Evolutionary conservation across 108 stramenopile species (phyloP).

Genomic region (Pseudonitzschia delicatissima): DNA sequence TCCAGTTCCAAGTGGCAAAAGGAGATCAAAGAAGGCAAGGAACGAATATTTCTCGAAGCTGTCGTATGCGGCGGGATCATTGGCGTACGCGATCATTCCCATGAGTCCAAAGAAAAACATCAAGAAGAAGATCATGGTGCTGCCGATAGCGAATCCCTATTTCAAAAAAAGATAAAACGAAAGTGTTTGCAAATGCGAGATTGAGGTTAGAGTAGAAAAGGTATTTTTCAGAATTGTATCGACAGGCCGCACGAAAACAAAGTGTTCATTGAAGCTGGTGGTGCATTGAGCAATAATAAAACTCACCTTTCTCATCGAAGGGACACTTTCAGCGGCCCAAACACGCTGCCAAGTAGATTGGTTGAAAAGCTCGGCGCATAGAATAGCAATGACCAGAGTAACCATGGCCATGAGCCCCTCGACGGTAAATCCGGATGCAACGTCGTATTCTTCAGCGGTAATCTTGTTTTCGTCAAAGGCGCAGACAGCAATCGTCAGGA

Average conservation of each 20-base stretch:
- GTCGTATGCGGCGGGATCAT: slow-evolving; percentile 60
- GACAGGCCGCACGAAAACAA: neutral
- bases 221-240: neutral
- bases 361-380: slow-evolving; percentile 76
- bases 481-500: slow-evolving; percentile 47
- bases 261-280: neutral
- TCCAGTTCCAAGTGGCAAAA: slow-evolving; percentile 46
- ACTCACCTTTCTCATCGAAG: slow-evolving; percentile 33
- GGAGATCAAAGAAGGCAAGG: slow-evolving; percentile 72
- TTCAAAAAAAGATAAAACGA: neutral
- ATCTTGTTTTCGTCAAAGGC: slow-evolving; percentile 48
- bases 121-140: slow-evolving; percentile 54
- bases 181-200: neutral
- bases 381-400: slow-evolving; percentile 64
- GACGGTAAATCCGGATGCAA: slow-evolving; percentile 61
- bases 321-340: slow-evolving; percentile 65
- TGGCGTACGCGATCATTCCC: slow-evolving; percentile 79
- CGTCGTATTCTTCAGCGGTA: slow-evolving; percentile 51
- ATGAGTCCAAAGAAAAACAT: slow-evolving; percentile 88
- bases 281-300: no score
- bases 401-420: slow-evolving; percentile 65
- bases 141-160: slow-evolving; percentile 59
- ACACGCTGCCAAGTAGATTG: slow-evolving; percentile 76
- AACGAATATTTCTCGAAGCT: slow-evolving; percentile 57
- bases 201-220: neutral